Percentiles rank a stretch among this genome's conserved stretches.
Evolutionary conservation across 2,329 filamentous ascomycete genomes (phyloP).

Genomic region (Exophiala bonariae): DNA sequence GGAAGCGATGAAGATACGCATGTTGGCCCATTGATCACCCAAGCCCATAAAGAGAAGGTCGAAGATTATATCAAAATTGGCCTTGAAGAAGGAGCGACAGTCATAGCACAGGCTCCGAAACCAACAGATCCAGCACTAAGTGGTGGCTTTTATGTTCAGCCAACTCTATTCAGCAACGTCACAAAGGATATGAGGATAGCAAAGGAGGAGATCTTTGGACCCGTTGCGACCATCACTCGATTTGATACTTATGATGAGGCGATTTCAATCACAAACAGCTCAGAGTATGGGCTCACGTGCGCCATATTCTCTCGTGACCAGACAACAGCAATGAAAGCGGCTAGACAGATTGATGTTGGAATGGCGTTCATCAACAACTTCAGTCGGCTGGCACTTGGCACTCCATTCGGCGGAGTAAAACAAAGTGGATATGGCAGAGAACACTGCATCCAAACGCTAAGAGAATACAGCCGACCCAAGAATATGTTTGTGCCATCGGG

Average conservation of each 20-base stretch:
- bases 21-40: slow-evolving; percentile 22
- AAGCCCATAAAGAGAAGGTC: slow-evolving; percentile 23
- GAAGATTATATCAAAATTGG: slow-evolving; percentile 38
- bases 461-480: slow-evolving; percentile 65
- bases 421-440: slow-evolving; percentile 76
- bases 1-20: slow-evolving; percentile 13
- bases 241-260: slow-evolving; percentile 41
- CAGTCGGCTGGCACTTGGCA: slow-evolving; percentile 2
- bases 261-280: slow-evolving; percentile 37
- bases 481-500: slow-evolving; percentile 41
- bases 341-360: slow-evolving; percentile 55
- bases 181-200: slow-evolving; percentile 35
- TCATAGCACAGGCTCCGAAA: slow-evolving; percentile 34
- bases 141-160: slow-evolving; percentile 39
- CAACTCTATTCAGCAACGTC: slow-evolving; percentile 37
- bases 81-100: slow-evolving; percentile 52
- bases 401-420: slow-evolving; percentile 73
- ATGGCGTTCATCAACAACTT: slow-evolving; percentile 61
- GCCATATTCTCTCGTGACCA: slow-evolving; percentile 59
- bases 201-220: slow-evolving; percentile 44
- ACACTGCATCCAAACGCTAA: slow-evolving; percentile 51
- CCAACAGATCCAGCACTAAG: slow-evolving; percentile 29
- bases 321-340: slow-evolving; percentile 51
- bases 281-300: slow-evolving; percentile 43
- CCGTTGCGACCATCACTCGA: slow-evolving; percentile 39